Base-by-base conservation (phyloP, 805 yeast species). In the Cephaloascus fragrans region DNA sequence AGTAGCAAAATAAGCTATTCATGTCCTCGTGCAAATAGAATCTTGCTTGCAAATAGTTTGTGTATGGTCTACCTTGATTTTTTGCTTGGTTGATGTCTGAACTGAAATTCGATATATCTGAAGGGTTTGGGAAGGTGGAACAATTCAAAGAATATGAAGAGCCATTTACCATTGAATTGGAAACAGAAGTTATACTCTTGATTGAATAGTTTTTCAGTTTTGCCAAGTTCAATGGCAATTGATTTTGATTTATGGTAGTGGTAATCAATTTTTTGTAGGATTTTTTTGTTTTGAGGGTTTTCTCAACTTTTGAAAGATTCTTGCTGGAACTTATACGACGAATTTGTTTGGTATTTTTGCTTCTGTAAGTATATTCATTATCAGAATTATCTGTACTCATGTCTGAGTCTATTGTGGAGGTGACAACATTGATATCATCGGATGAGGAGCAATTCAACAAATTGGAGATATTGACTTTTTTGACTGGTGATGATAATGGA, bases 51-150 rank as follows among this genome's bases (percentile, higher is more conserved):
- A 61, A 37, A 16, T 45, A 42, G 2, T 49, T 44, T 3, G 62
- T 51, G 35, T 55, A 57, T 8, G 67, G 67, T 39, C 67, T 47
- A n/a, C 67, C 67, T 39, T 60, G 64, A 23, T 23, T 23, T 12
- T 23, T 23, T 6, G 6, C 12, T 6, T 23, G 10, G 28, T 8
- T 12, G 6, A 23, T 8, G 12, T 23, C 28, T 6, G 28, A 6
- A 23, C 12, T 23, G 28, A 23, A 23, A 12, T 23, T 23, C n/a
- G n/a, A n/a, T n/a, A n/a, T n/a, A n/a, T n/a, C n/a, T n/a, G n/a
- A n/a, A n/a, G n/a, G n/a, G n/a, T n/a, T n/a, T n/a, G n/a, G n/a
- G n/a, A n/a, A n/a, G n/a, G n/a, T n/a, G n/a, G n/a, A n/a, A n/a
- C n/a, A n/a, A n/a, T n/a, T n/a, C n/a, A n/a, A n/a, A n/a, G n/a